These are phyloP conservation scores for Aspergillus candidus DNA, from an alignment of 2,329 filamentous ascomycete genomes.

Conservation along the genomic window DNA sequence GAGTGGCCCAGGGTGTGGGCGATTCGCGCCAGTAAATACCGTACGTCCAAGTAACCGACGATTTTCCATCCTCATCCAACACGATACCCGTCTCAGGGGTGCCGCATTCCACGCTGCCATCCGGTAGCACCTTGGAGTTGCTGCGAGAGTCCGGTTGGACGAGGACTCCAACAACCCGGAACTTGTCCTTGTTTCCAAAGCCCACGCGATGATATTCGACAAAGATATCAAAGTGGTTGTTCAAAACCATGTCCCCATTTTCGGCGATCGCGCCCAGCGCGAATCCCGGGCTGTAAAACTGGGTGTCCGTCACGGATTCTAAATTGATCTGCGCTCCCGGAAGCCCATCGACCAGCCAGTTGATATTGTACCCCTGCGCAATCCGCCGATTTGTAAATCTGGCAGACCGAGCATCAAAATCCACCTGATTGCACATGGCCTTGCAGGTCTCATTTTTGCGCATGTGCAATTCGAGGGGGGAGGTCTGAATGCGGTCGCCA, in stretches of 20 bases:
- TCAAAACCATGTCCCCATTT: conserved; percentile 57
- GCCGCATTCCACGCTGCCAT: conserved; percentile 57
- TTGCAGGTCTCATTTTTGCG: conserved; percentile 81
- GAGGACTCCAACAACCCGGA: conserved; percentile 84
- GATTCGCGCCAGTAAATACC: conserved; percentile 85
- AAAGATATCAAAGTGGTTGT: conserved; percentile 94
- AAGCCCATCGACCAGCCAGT: conserved; percentile 92
- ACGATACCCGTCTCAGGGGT: conserved; percentile 52
- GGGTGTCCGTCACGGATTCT: conserved; percentile 68
- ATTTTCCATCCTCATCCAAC: conserved; percentile 59
- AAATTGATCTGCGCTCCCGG: conserved; percentile 79
- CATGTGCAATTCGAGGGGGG: conserved; percentile 86
- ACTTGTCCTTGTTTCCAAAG: conserved; percentile 52
- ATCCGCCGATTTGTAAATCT: conserved; percentile 80
- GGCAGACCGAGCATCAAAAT: conserved; percentile 60
- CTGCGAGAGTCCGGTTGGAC: conserved; percentile 73
- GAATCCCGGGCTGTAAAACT: conserved; percentile 91
- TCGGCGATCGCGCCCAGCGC: conserved; percentile 59
- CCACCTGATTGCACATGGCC: conserved; percentile 62
- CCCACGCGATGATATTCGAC: conserved; percentile 86
- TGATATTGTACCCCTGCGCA: conserved; percentile 78
- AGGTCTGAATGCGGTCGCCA: conserved; percentile 95
- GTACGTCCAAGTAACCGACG: conserved; percentile 78
- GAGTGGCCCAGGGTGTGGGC: conserved; percentile 82
- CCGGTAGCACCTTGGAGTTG: conserved; percentile 48